Base-by-base conservation (phyloP, 1,139 yeast genomes). In the Geotrichum carabidarum region DNA sequence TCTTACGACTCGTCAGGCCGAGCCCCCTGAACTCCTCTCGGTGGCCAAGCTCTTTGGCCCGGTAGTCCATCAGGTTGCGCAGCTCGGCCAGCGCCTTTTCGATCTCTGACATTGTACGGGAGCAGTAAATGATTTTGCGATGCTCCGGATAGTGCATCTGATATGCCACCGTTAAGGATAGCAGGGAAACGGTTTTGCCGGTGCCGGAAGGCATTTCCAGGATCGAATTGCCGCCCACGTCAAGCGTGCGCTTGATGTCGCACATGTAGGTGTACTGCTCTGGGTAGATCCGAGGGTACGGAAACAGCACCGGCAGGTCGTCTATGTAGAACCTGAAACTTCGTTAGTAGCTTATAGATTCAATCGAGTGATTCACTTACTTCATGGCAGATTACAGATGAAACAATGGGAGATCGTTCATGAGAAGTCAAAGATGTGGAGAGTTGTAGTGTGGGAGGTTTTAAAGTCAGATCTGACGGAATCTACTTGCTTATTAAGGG, bases 141-240 rank as follows among this genome's bases (percentile, higher is more conserved):
- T 89, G 96, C 66, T 93, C 97, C 6, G 97, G 96, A 68, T 90
- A 90, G 70, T 82, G 87, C 87, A 88, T 83, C 68, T 93, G 99
- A 69, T 93, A 94, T 8, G 99, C 96, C 50, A 93, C 89, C 0
- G 98, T 89, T 44, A 93, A 72, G 0, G 98, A 89, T 44, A 93
- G 76, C 67, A 93, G 77, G 0, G 98, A 90, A 4, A 93, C 87
- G 42, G 99, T 93, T 69, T 93, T 93, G 44, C 99, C 99, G 4
- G 99, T 93, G 1, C 99, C 99, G n/a, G 99, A 93, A 64, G 99
- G 99, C 99, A 93, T 93, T 74, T 93, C 99, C 66, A 93, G 71
- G 55, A 93, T 91, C 73, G 97, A 87, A 69, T 91, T 90, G n/a
- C 98, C 99, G 1, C 98, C 98, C 1, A 86, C 95, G 74, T 93